Evolutionary conservation across 129 eudicot species (phyloP).

Genomic region (Lonicera japonica): DNA sequence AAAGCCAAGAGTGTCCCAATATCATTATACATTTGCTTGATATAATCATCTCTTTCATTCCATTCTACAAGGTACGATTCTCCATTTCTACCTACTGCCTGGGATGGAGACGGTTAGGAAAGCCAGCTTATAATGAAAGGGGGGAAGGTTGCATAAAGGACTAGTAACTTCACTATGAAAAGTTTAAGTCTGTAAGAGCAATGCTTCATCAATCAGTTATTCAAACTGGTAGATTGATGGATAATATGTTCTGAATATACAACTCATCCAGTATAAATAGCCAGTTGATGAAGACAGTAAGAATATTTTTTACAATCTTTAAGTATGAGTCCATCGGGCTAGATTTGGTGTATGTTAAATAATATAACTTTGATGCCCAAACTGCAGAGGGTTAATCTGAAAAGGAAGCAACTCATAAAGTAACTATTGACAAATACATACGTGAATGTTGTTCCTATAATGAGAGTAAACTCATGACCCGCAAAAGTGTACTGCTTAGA

Average conservation of each 20-base stretch:
- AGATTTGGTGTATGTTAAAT: no score
- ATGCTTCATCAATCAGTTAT: no score
- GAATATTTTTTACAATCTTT: constrained; percentile 27
- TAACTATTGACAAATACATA: background rate
- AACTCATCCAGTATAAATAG: constrained; percentile 35
- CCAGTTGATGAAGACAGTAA: no score
- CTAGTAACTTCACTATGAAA: constrained; percentile 24
- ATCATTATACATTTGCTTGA: constrained; percentile 46
- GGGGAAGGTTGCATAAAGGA: background rate
- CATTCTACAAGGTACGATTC: constrained; percentile 61
- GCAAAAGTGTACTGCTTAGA: constrained; percentile 25
- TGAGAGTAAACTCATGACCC: constrained; percentile 55
- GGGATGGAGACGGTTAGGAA: constrained; percentile 55
- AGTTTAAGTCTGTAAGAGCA: no score
- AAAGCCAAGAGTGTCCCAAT: constrained; percentile 74
- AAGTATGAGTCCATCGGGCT: no score
- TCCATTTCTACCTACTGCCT: constrained; percentile 47
- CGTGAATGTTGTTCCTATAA: constrained; percentile 27
- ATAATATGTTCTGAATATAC: no score
- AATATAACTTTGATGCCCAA: no score
- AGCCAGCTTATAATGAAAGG: constrained; percentile 16
- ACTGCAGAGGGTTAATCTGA: background rate
- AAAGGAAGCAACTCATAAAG: no score
- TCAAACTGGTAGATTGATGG: no score
- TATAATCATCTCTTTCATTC: constrained; percentile 55